Percentiles rank a stretch among this genome's conserved stretches.
These are phyloP conservation scores for Chalaropsis thielavioides DNA, from an alignment of 2,329 filamentous ascomycete genomes.

Conservation along the genomic window DNA sequence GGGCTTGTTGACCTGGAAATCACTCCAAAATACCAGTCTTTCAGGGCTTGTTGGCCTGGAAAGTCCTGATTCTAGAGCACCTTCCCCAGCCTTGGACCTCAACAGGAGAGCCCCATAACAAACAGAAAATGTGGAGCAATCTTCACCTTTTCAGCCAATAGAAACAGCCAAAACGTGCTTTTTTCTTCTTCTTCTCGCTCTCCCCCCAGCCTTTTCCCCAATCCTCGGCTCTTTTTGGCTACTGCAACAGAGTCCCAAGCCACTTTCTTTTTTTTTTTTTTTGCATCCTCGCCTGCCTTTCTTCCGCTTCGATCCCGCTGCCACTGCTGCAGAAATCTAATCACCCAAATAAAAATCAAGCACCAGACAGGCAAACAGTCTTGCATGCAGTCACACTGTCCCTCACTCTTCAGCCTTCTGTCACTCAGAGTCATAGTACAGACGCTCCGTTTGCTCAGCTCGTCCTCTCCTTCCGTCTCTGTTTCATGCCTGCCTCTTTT, in stretches of 20 bases:
- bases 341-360: not conserved
- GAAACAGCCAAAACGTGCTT: not conserved
- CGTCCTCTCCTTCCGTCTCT: not conserved
- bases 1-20: too few relatives aligned
- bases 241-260: not conserved
- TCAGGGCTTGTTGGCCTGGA: too few relatives aligned
- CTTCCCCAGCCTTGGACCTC: not conserved
- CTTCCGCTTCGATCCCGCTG: not conserved
- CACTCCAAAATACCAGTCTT: too few relatives aligned
- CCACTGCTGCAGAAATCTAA: not conserved
- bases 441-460: slow-evolving; percentile 1
- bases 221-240: not conserved
- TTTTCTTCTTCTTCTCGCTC: not conserved
- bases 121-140: not conserved
- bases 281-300: not conserved
- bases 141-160: not conserved
- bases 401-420: not conserved
- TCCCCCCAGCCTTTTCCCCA: not conserved
- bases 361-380: not conserved
- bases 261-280: not conserved
- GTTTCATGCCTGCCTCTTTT: not conserved
- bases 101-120: not conserved
- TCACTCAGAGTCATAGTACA: not conserved
- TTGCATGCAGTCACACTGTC: not conserved
- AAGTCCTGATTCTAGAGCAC: not conserved